Evolutionary conservation across 2,329 filamentous ascomycete species (phyloP).

Genomic region (Fusarium pseudonygamai): DNA sequence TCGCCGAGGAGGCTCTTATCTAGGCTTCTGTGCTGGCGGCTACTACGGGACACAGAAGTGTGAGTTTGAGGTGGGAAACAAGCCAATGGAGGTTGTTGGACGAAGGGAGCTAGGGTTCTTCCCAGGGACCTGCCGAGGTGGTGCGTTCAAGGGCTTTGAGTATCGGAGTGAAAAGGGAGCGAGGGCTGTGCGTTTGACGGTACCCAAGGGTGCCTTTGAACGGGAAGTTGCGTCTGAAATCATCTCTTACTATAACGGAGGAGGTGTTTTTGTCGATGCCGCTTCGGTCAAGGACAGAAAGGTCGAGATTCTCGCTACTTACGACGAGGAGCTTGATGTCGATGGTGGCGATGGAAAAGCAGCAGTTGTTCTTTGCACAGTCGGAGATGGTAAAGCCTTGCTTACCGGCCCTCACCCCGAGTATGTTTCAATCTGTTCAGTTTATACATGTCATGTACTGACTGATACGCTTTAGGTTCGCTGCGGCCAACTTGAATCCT

Average conservation of each 20-base stretch:
- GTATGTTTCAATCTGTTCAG: constrained; percentile 54
- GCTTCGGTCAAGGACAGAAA: constrained; percentile 67
- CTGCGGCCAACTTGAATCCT: constrained; percentile 77
- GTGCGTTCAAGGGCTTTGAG: constrained; percentile 88
- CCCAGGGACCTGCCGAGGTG: constrained; percentile 84
- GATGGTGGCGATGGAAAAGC: constrained; percentile 78
- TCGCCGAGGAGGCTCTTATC: constrained; percentile 82
- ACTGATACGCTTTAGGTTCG: constrained; percentile 69
- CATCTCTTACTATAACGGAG: constrained; percentile 90
- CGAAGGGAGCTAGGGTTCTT: constrained; percentile 88
- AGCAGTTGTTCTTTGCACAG: constrained; percentile 83
- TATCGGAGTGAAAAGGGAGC: constrained; percentile 91
- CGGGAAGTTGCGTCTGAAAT: constrained; percentile 69
- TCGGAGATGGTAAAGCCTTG: constrained; percentile 82
- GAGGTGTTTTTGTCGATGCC: constrained; percentile 90
- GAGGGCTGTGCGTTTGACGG: constrained; percentile 72
- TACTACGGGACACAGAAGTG: constrained; percentile 87
- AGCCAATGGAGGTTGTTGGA: constrained; percentile 83
- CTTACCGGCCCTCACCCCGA: constrained; percentile 93
- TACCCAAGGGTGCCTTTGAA: constrained; percentile 68
- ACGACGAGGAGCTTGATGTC: constrained; percentile 77
- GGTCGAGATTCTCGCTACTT: constrained; percentile 85
- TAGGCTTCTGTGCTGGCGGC: constrained; percentile 93
- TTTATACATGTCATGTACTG: no score
- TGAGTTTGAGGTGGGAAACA: constrained; percentile 90